Percentiles rank a stretch among this genome's conserved stretches.
phyloP scores from a whole-genome alignment of 2,329 filamentous ascomycete genomes.

The Aspergillus melleus region DNA sequence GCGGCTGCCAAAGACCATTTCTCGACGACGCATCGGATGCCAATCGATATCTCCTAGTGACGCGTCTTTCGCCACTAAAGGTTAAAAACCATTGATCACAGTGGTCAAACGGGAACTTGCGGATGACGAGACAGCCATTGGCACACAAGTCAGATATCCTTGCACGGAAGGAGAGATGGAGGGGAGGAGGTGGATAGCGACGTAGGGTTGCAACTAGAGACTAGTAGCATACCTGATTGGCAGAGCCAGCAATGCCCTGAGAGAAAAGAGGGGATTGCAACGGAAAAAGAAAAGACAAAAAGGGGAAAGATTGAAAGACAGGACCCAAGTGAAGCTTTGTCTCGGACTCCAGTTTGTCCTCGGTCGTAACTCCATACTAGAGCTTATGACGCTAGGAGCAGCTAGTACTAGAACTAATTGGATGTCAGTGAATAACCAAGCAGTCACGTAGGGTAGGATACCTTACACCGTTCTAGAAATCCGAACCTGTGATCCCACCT shows the following conservation, averaged over 20 bases:
- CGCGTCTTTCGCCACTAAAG: conserved; percentile 33
- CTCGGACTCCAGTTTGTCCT: conserved; percentile 8
- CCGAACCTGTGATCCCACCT: conserved; percentile 9
- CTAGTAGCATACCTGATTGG: conserved; percentile 19
- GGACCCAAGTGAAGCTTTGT: conserved; percentile 3
- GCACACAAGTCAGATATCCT: conserved; percentile 13
- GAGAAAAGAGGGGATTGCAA: conserved; percentile 9
- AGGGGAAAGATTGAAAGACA: conserved; percentile 6
- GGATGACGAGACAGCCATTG: conserved; percentile 24
- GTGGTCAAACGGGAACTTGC: conserved; percentile 29
- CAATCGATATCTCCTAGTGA: conserved; percentile 34
- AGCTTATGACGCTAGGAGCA: conserved; percentile 16
- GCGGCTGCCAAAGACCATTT: conserved; percentile 13
- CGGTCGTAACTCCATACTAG: conserved; percentile 18
- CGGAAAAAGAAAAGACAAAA: conserved; percentile 4
- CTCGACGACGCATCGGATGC: conserved; percentile 22
- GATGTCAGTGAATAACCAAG: conserved; percentile 17
- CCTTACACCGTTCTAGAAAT: conserved; percentile 11
- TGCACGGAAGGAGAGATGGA: conserved; percentile 10
- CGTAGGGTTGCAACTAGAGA: conserved; percentile 24
- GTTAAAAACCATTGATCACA: conserved; percentile 28
- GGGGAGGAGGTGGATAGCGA: conserved; percentile 14
- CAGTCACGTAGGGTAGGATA: conserved; percentile 13
- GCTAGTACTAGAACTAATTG: conserved; percentile 20
- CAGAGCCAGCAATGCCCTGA: conserved; percentile 16